Percentiles rank a stretch among this genome's conserved stretches.
phyloP scores from a whole-genome alignment of 2,329 filamentous ascomycete species.

The Chrysoporthe puriensis region DNA sequence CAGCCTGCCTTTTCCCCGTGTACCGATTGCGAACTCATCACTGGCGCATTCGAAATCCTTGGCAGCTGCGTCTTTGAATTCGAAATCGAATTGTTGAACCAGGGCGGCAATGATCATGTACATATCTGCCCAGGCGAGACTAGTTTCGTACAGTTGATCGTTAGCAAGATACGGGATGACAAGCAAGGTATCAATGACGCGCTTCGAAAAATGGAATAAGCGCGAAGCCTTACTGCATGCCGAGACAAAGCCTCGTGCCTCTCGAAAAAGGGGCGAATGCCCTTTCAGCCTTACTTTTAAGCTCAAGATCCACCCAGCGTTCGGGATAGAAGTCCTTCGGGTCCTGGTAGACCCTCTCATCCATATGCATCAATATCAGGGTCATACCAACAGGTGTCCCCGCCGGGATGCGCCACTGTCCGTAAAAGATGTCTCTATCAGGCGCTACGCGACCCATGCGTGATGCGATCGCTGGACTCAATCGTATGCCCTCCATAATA shows the following conservation, averaged over 20 bases:
- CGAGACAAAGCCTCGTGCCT: slow-evolving; percentile 34
- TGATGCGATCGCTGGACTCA: slow-evolving; percentile 47
- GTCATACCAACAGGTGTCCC: slow-evolving; percentile 38
- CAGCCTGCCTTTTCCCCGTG: not conserved
- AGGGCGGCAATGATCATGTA: slow-evolving; percentile 32
- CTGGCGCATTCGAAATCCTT: not conserved
- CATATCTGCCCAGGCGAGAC: slow-evolving; percentile 33
- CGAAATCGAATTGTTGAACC: slow-evolving; percentile 33
- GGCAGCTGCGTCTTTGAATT: slow-evolving; percentile 1
- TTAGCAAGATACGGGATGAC: not conserved
- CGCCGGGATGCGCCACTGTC: slow-evolving; percentile 32
- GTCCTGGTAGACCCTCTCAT: slow-evolving; percentile 32
- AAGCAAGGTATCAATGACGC: too few species aligned
- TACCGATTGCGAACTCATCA: not conserved
- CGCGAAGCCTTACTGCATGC: slow-evolving; percentile 28
- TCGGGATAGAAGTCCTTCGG: slow-evolving; percentile 26
- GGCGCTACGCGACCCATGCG: slow-evolving; percentile 41
- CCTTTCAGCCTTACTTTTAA: slow-evolving; percentile 30
- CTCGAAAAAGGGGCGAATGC: slow-evolving; percentile 29
- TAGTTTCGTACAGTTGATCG: not conserved
- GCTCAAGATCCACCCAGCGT: slow-evolving; percentile 6
- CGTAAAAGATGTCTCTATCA: slow-evolving; percentile 14
- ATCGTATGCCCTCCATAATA: slow-evolving; percentile 49
- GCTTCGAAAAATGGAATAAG: not conserved
- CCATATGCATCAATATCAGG: slow-evolving; percentile 32